Conservation (phyloP, 2,329 filamentous ascomycete species). For the Nemania sp. region DNA sequence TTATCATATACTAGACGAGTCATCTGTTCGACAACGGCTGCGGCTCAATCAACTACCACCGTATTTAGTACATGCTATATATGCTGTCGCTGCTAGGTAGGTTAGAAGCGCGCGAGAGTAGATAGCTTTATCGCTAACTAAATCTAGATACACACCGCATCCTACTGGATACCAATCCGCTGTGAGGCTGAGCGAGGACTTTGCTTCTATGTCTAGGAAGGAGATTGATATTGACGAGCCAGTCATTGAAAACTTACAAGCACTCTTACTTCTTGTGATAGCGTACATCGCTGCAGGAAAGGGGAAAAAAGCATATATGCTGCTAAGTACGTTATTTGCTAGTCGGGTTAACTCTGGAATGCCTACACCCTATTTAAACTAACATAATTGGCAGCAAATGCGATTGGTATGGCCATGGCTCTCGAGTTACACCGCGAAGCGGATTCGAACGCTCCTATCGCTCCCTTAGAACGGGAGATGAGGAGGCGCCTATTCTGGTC, state of each 20-base stretch:
- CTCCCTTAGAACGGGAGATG: slow-evolving; percentile 78
- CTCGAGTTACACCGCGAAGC: slow-evolving; percentile 84
- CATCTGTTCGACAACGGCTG: slow-evolving; percentile 76
- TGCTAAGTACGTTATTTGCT: slow-evolving; percentile 69
- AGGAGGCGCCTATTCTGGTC: slow-evolving; percentile 88
- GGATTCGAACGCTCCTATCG: slow-evolving; percentile 70
- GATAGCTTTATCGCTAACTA: slow-evolving; percentile 39
- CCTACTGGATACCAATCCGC: slow-evolving; percentile 75
- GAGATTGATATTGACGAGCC: slow-evolving; percentile 85
- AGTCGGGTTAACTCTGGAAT: background rate
- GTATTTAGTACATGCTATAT: slow-evolving; percentile 68
- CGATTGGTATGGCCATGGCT: slow-evolving; percentile 85
- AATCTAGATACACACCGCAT: slow-evolving; percentile 74
- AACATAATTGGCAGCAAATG: slow-evolving; percentile 67
- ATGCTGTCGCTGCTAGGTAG: slow-evolving; percentile 72
- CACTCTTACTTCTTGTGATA: slow-evolving; percentile 79
- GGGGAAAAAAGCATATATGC: slow-evolving; percentile 89
- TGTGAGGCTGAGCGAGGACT: slow-evolving; percentile 76
- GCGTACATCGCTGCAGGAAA: slow-evolving; percentile 82
- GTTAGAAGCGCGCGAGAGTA: slow-evolving; percentile 31
- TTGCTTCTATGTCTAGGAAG: slow-evolving; percentile 74
- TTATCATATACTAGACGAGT: slow-evolving; percentile 84
- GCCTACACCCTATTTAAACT: slow-evolving; percentile 45
- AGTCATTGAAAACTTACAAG: slow-evolving; percentile 80
- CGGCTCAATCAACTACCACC: slow-evolving; percentile 74